Evolutionary conservation across 2,329 filamentous ascomycete genomes (phyloP), one percentile per base, ranked within the genome.

Genomic region (Stachybotrys elegans): DNA sequence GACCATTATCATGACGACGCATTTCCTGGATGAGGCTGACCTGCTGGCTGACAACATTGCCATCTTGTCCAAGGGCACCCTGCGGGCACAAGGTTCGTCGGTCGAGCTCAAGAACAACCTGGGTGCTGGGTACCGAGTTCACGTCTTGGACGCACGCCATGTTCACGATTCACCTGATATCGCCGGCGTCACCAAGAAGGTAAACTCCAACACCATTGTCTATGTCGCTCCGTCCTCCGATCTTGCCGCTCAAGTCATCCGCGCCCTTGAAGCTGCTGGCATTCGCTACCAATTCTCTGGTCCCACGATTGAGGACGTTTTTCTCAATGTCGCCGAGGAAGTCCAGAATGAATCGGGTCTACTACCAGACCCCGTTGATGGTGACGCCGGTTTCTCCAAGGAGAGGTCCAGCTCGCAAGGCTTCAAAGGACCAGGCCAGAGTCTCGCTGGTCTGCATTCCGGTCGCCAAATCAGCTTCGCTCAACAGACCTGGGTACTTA

Each of bases 21-120:
- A 88, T 60, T 88, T 88, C 57, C 70, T 88, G n/a, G 84, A 88
- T 51, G 84, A 88, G 61, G 84, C 84, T 2, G 84, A 88, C 55
- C 66, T 87, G 1, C 70, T 88, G 0, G 80, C 84, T 1, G 84
- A 88, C 56, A 77, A 84, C 43, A 86, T 88, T 50, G 79, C 78
- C 0, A 84, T 88, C 37, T 63, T 88, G 3, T 85, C 82, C 4
- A 83, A 81, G 52, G 84, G 84, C 13, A 71, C 73, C 3, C 66
- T 88, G 13, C 82, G 82, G 49, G 83, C 81, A 2, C 71, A 82
- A 49, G 84, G 84, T 1, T 84, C 83, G 3, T 81, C 82, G 9
- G 83, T 84, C 1, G 82, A 82, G 45, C 68, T 88, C 31, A 88
- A 88, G 56, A 71, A 84, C 49, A 72, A 74, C 42, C 68, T 84